A percentile compares a stretch with the other conserved stretches of the same genome.
Evolutionary conservation across 495 filamentous ascomycete species (phyloP).

Genomic region (Xylaria curta): DNA sequence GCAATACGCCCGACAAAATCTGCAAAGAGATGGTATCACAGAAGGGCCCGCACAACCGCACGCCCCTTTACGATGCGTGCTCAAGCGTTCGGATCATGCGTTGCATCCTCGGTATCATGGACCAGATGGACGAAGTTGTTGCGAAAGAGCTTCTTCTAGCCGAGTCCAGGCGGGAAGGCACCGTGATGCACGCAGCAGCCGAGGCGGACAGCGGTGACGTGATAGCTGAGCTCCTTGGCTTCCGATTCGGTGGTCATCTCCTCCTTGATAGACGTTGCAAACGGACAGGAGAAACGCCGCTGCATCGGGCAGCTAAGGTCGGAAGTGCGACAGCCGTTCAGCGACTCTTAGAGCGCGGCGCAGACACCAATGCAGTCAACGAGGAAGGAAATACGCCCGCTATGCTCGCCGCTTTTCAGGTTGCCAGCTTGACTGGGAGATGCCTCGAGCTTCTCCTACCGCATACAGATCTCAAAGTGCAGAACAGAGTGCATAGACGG

Average conservation of each 20-base stretch:
- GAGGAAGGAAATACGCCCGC: not conserved
- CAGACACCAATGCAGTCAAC: not conserved
- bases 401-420: not conserved
- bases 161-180: not conserved
- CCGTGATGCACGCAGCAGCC: not conserved
- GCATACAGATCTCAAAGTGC: not conserved
- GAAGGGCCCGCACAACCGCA: not conserved
- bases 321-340: not conserved
- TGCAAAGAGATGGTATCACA: not conserved
- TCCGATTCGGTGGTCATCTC: not conserved
- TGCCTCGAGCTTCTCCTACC: conserved; percentile 7
- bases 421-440: not conserved
- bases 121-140: not conserved
- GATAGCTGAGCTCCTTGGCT: not conserved
- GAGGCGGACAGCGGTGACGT: not conserved
- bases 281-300: not conserved
- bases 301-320: not conserved
- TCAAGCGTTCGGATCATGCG: not conserved
- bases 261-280: not conserved
- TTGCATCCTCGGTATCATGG: not conserved
- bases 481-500: not conserved
- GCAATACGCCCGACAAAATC: not conserved
- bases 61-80: not conserved
- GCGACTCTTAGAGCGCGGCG: not conserved
- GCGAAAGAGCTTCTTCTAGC: not conserved